phyloP scores from a whole-genome alignment of 2,329 filamentous ascomycete species.

The Fusarium coicis region DNA sequence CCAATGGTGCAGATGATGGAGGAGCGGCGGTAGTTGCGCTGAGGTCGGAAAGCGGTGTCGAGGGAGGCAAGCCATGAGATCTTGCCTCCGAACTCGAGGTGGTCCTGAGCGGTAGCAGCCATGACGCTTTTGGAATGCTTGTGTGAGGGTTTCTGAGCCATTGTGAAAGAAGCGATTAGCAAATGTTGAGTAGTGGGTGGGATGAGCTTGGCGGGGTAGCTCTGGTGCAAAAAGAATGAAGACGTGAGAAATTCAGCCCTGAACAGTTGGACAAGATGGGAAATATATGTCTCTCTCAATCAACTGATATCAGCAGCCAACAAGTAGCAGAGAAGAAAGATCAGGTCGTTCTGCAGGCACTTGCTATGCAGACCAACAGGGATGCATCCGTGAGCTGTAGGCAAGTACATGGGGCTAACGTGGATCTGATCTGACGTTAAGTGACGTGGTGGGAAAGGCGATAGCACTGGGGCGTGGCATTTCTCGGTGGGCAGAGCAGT shows the following conservation, averaged over 20 bases:
- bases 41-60: conserved; percentile 87
- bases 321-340: conserved; percentile 12
- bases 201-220: conserved; percentile 36
- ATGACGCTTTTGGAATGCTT: conserved; percentile 56
- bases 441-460: conserved; percentile 44
- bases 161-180: conserved; percentile 44
- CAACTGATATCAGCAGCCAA: conserved; percentile 19
- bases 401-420: conserved; percentile 38
- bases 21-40: conserved; percentile 92
- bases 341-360: conserved; percentile 38
- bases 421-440: conserved; percentile 44
- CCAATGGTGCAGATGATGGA: conserved; percentile 99
- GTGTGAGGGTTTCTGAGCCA: conserved; percentile 48
- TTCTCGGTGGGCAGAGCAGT: conserved; percentile 40
- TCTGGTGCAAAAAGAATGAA: conserved; percentile 28
- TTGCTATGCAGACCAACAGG: conserved; percentile 40
- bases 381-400: conserved; percentile 27
- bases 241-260: conserved; percentile 18
- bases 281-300: conserved; percentile 37
- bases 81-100: conserved; percentile 80
- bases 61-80: conserved; percentile 76
- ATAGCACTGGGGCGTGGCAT: conserved; percentile 42
- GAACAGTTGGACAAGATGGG: conserved; percentile 21
- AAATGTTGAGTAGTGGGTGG: conserved; percentile 6
- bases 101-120: conserved; percentile 80